phyloP scores from a whole-genome alignment of 768 basidiomycete genomes.

The Amanita fuliginea region DNA sequence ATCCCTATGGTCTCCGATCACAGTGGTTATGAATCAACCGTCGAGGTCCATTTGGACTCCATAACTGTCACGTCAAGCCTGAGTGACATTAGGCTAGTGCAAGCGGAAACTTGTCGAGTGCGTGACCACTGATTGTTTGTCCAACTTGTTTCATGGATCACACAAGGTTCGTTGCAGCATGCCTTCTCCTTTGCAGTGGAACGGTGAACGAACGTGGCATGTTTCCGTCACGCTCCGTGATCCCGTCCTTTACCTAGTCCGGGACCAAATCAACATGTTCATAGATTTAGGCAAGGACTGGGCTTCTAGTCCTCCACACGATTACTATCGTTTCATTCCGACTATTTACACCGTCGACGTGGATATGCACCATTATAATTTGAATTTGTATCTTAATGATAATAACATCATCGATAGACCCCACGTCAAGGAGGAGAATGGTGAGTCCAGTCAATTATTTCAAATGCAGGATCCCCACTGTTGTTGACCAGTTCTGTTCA shows the following conservation, averaged over 20 bases:
- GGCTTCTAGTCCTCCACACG: slow-evolving; percentile 70
- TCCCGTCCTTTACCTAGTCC: slow-evolving; percentile 67
- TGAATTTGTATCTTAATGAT: slow-evolving; percentile 85
- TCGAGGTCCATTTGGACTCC: slow-evolving; percentile 78
- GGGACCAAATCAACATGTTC: slow-evolving; percentile 93
- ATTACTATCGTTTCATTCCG: slow-evolving; percentile 78
- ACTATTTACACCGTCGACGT: slow-evolving; percentile 65
- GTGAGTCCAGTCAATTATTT: slow-evolving; percentile 24
- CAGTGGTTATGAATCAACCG: slow-evolving; percentile 65
- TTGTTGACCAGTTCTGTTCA: slow-evolving; percentile 55
- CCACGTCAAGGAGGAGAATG: slow-evolving; percentile 70
- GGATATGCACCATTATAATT: slow-evolving; percentile 60
- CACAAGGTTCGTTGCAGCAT: slow-evolving; percentile 57
- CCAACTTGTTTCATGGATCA: slow-evolving; percentile 5
- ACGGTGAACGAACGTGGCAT: slow-evolving; percentile 68
- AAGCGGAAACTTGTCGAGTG: slow-evolving; percentile 73
- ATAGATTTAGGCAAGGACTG: slow-evolving; percentile 91
- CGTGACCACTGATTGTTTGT: slow-evolving; percentile 11
- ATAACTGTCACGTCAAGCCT: slow-evolving; percentile 74
- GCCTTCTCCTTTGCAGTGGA: slow-evolving; percentile 78
- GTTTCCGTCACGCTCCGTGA: slow-evolving; percentile 62
- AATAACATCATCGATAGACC: slow-evolving; percentile 96
- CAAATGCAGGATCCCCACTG: not conserved
- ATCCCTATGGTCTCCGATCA: slow-evolving; percentile 70
- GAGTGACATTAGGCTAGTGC: slow-evolving; percentile 74